These are phyloP conservation scores for Paraphaeosphaeria minitans DNA, from an alignment of 2,329 filamentous ascomycete species.

Conservation along the genomic window DNA sequence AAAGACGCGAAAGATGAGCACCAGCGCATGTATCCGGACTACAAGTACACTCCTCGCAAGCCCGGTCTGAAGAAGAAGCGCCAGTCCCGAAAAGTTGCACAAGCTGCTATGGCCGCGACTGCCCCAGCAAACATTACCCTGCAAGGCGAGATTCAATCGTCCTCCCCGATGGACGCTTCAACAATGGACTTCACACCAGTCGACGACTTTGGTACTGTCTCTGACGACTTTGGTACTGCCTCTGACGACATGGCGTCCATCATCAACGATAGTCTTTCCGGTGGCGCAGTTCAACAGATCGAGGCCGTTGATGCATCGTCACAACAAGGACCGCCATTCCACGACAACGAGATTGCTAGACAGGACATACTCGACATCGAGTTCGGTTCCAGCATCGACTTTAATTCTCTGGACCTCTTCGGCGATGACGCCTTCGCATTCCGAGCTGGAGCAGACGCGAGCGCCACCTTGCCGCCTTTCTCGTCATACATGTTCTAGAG, in stretches of 20 bases:
- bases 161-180: not conserved
- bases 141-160: not conserved
- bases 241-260: not conserved
- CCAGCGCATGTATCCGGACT: slow-evolving; percentile 27
- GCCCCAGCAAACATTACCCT: not conserved
- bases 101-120: slow-evolving; percentile 17
- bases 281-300: not conserved
- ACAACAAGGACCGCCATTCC: not conserved
- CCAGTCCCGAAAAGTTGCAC: slow-evolving; percentile 30
- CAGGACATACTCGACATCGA: not conserved
- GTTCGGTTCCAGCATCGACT: not conserved
- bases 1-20: slow-evolving; percentile 27
- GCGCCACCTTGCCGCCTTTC: not conserved
- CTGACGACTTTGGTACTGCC: not conserved
- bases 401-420: not conserved
- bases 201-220: not conserved
- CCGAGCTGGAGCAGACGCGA: slow-evolving; percentile 2
- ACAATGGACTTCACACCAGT: not conserved
- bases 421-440: not conserved
- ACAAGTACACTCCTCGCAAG: slow-evolving; percentile 35
- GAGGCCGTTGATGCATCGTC: not conserved
- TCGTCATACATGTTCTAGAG: not conserved
- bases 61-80: slow-evolving; percentile 37
- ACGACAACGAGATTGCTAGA: not conserved
- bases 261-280: not conserved